phyloP scores from a whole-genome alignment of 108 stramenopile genomes.

The Stephanodiscus minutulus region DNA sequence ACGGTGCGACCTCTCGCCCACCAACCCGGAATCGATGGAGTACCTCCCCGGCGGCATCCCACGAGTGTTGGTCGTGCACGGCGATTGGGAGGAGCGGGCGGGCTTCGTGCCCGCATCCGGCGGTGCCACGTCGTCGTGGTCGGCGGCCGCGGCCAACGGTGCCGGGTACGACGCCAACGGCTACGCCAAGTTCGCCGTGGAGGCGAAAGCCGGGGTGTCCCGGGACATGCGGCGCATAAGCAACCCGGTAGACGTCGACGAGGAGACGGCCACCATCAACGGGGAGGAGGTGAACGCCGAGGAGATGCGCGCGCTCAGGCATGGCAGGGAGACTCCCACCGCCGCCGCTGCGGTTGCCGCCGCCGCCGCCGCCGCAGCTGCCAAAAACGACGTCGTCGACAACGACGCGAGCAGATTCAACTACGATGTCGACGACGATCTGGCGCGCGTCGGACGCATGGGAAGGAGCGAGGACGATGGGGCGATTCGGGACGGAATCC shows the following conservation, averaged over 20 bases:
- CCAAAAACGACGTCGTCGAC: neutral
- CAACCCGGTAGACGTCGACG: slow-evolving; percentile 37
- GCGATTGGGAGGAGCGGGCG: slow-evolving; percentile 45
- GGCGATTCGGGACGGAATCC: too few species aligned
- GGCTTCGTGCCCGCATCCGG: slow-evolving; percentile 20
- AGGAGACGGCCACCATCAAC: slow-evolving; percentile 6
- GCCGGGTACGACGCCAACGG: neutral
- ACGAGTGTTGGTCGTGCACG: slow-evolving; percentile 21
- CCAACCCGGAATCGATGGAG: slow-evolving; percentile 1
- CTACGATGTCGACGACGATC: slow-evolving; percentile 4
- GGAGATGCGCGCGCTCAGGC: neutral
- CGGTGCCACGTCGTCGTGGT: neutral
- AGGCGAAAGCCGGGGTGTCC: neutral
- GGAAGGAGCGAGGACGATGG: neutral
- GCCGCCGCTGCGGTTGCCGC: neutral
- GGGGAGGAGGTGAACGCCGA: slow-evolving; percentile 15
- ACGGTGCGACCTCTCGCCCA: neutral
- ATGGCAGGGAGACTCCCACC: neutral
- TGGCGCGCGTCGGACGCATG: neutral
- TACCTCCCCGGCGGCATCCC: slow-evolving; percentile 30
- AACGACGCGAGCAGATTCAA: neutral
- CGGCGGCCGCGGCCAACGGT: neutral
- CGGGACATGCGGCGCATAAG: neutral
- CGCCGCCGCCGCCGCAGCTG: neutral
- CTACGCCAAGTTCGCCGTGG: neutral